Evolutionary conservation across 2,329 filamentous ascomycete genomes (phyloP).

Genomic region (Claviceps cyperi): DNA sequence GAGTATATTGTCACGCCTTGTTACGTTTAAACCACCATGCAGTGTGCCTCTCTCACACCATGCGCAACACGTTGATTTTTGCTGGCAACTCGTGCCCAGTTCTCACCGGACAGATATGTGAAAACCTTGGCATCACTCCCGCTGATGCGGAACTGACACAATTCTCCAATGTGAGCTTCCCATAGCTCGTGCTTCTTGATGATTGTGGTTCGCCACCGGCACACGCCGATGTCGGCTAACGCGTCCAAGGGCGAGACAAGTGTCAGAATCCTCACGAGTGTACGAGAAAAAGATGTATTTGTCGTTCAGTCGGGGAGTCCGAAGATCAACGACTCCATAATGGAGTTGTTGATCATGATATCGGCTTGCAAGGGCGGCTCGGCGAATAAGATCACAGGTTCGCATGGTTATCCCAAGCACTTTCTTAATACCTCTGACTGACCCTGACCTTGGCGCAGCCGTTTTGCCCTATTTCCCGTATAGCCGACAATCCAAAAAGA

Average conservation of each 20-base stretch:
- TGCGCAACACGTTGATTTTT: conserved; percentile 55
- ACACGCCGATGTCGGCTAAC: conserved; percentile 9
- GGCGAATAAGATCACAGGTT: conserved; percentile 91
- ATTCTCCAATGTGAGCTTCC: conserved; percentile 51
- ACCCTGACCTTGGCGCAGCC: conserved; percentile 32
- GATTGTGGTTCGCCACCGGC: neutral
- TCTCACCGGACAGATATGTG: conserved; percentile 51
- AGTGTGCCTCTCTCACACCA: conserved; percentile 17
- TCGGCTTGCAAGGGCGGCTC: conserved; percentile 96
- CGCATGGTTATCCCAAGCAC: conserved; percentile 14
- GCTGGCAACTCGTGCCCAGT: conserved; percentile 52
- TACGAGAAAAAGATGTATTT: conserved; percentile 97
- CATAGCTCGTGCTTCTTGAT: conserved; percentile 9
- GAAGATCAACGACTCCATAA: conserved; percentile 96
- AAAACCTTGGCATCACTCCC: conserved; percentile 51
- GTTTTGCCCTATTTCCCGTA: conserved; percentile 97
- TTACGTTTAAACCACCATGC: conserved; percentile 9
- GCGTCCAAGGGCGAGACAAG: conserved; percentile 48
- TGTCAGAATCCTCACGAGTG: conserved; percentile 55
- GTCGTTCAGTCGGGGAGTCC: conserved; percentile 93
- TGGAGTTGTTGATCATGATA: conserved; percentile 99
- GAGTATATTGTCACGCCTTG: conserved; percentile 9
- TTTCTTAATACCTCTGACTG: neutral
- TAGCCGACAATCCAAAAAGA: conserved; percentile 98
- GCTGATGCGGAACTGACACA: conserved; percentile 52